Base-by-base conservation (phyloP, 208 protist genomes). In the Endotrypanum monterogeii region DNA sequence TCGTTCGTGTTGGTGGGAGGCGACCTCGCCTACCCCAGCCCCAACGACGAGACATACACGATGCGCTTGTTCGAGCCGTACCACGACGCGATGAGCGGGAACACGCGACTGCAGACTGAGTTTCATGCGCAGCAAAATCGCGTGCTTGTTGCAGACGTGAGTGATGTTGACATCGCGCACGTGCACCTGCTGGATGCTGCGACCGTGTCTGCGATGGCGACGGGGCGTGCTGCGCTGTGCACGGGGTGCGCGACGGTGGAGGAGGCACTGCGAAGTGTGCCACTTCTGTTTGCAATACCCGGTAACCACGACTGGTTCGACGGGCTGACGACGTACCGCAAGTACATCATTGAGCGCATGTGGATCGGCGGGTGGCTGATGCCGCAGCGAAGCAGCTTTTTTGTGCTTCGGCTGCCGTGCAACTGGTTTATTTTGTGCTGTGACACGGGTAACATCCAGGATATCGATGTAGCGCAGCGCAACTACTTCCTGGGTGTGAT, bases 281-380 rank as follows among this genome's bases (percentile, higher is more conserved):
- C 93, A 65, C 57, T 94, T 67, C 80, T 94, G 20, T 96, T 95
- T 67, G 83, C 93, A 25, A 92, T 96, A 56, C 93, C 93, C 7
- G 91, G 91, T 55, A 97, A 96, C 71, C 91, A 97, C 82, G 93
- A 96, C 80, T 97, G 93, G 93, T 86, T 95, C 70, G 93, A 97
- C 69, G 93, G 93, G 16, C 89, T 96, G 35, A 78, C 83, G 28
- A 93, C 87, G 23, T 97, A 85, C 73, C 82, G 85, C 62, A 91
- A 94, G 68, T 91, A 87, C 80, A 94, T 97, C 14, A 67, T 91
- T 50, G 82, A 90, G 56, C 79, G 85, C 65, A 85, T 73, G 46
- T 91, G 89, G 86, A 77, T 95, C 8, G 93, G 93, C 18, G 91
- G 93, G 55, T 95, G 93, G 91, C 72, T 94, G 69, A 88, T 97